Percentiles rank a stretch among this genome's conserved stretches.
phyloP scores from a whole-genome alignment of 306 rosid genomes.

The Morella rubra region DNA sequence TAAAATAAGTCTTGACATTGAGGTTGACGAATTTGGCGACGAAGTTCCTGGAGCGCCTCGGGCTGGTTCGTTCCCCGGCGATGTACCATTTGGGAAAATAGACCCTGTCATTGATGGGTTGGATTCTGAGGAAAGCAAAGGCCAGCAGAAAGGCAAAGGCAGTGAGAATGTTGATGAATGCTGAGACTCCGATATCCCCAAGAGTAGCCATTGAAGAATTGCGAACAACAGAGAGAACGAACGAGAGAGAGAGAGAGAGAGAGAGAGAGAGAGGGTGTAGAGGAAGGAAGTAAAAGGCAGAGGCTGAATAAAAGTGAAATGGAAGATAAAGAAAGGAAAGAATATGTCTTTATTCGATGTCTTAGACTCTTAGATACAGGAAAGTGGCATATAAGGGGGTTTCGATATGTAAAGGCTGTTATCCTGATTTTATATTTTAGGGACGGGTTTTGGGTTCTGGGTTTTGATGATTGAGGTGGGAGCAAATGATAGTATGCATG shows the following conservation, averaged over 20 bases:
- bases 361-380: slow-evolving; percentile 28
- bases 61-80: slow-evolving; percentile 65
- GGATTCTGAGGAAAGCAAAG: slow-evolving; percentile 81
- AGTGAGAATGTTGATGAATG: slow-evolving; percentile 63
- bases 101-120: slow-evolving; percentile 89
- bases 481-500: not conserved
- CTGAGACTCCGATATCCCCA: slow-evolving; percentile 86
- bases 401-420: slow-evolving; percentile 30
- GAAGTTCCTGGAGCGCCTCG: slow-evolving; percentile 60
- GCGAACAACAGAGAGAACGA: slow-evolving; percentile 8
- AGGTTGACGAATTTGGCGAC: slow-evolving; percentile 85
- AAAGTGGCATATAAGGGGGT: slow-evolving; percentile 2
- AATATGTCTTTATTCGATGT: slow-evolving; percentile 26
- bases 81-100: slow-evolving; percentile 93
- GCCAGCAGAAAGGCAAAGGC: slow-evolving; percentile 85
- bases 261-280: not conserved
- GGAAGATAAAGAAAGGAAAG: slow-evolving; percentile 31
- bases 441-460: slow-evolving; percentile 1
- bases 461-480: slow-evolving; percentile 36
- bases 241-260: slow-evolving; percentile 5
- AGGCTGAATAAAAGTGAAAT: not conserved
- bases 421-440: not conserved
- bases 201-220: slow-evolving; percentile 72
- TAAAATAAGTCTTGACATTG: slow-evolving; percentile 65
- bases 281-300: slow-evolving; percentile 14